phyloP scores from a whole-genome alignment of 495 filamentous ascomycete genomes.

The Hypoxylon trugodes region DNA sequence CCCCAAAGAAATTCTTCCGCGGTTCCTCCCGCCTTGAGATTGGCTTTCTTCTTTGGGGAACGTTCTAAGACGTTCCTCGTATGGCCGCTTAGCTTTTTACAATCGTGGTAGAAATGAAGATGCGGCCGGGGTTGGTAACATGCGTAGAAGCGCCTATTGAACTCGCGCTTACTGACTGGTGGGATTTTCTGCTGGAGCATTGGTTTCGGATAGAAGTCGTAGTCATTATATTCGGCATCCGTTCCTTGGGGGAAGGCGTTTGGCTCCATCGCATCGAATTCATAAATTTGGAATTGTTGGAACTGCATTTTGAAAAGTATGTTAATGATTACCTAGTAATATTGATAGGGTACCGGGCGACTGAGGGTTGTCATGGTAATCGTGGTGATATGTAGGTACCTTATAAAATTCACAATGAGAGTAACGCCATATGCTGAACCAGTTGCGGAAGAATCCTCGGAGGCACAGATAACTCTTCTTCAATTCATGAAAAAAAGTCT shows the following conservation, averaged over 20 bases:
- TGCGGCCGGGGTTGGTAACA: background rate
- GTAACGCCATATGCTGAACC: constrained; percentile 10
- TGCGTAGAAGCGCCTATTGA: background rate
- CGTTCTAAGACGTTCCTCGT: background rate
- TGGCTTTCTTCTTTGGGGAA: background rate
- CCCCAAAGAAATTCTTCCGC: constrained; percentile 5
- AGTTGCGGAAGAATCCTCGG: background rate
- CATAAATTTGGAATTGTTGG: background rate
- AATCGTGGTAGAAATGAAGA: background rate
- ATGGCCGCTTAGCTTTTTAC: background rate
- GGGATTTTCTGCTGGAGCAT: background rate
- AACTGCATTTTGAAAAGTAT: background rate
- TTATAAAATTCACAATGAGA: constrained; percentile 18
- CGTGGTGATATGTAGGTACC: too few relatives aligned
- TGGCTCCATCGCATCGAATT: background rate
- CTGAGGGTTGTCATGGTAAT: too few relatives aligned
- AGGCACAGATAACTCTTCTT: background rate
- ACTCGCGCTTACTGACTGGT: background rate
- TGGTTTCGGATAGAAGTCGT: background rate
- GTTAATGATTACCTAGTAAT: too few relatives aligned
- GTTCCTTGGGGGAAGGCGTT: background rate
- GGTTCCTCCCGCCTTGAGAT: background rate
- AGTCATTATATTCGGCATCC: background rate
- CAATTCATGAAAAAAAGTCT: background rate
- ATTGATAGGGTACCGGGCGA: too few relatives aligned